These are phyloP conservation scores for Clonostachys sp. DNA, from an alignment of 2,329 filamentous ascomycete genomes.

Conservation along the genomic window DNA sequence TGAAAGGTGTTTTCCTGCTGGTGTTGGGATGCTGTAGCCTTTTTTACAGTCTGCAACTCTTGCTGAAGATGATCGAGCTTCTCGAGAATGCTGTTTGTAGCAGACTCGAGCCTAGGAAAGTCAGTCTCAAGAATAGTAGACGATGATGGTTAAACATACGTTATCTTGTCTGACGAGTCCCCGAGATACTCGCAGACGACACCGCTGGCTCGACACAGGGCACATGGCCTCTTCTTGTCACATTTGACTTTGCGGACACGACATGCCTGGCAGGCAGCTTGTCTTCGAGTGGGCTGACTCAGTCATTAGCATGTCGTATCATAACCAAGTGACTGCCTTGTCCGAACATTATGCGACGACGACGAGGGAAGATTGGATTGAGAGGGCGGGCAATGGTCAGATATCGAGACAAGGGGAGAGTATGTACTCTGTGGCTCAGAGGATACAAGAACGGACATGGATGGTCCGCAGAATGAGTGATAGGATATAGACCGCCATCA, in stretches of 20 bases:
- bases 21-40: background rate
- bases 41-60: constrained; percentile 7
- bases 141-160: constrained; percentile 1
- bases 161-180: constrained; percentile 8
- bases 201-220: constrained; percentile 6
- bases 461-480: too few relatives aligned
- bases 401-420: too few relatives aligned
- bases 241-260: constrained; percentile 10
- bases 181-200: constrained; percentile 9
- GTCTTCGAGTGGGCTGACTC: constrained; percentile 2
- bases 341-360: too few relatives aligned
- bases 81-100: constrained; percentile 7
- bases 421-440: too few relatives aligned
- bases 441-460: too few relatives aligned
- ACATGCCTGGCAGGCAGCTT: constrained; percentile 10
- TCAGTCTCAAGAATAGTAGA: background rate
- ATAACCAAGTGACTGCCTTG: too few relatives aligned
- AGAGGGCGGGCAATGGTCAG: too few relatives aligned
- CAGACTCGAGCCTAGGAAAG: constrained; percentile 7
- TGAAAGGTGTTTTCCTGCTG: background rate
- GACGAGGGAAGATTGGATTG: too few relatives aligned
- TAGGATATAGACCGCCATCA: too few relatives aligned
- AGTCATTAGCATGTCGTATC: too few relatives aligned
- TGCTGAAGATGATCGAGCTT: constrained; percentile 8
- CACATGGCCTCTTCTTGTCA: constrained; percentile 10